These are phyloP conservation scores for Colletotrichum tanaceti DNA, from an alignment of 2,329 filamentous ascomycete genomes.

Conservation along the genomic window DNA sequence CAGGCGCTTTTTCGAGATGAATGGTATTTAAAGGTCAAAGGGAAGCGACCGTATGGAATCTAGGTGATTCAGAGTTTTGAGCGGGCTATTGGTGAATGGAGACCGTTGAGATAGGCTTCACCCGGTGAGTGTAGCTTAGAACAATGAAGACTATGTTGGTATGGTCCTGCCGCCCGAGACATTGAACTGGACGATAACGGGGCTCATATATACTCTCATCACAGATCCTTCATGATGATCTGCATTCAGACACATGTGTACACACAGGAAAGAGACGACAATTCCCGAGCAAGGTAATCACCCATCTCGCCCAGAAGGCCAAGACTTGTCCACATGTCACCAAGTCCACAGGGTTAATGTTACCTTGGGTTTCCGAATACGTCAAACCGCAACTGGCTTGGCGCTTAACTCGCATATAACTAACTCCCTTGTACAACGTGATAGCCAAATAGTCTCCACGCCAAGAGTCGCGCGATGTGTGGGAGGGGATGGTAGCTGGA, in stretches of 20 bases:
- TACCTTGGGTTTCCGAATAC: background rate
- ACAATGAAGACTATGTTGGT: background rate
- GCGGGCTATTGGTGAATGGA: background rate
- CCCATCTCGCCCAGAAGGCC: conserved; percentile 4
- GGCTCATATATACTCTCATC: conserved; percentile 29
- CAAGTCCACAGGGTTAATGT: background rate
- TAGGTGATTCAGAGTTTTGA: background rate
- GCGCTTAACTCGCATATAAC: background rate
- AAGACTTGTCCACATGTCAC: conserved; percentile 19
- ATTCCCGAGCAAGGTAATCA: background rate
- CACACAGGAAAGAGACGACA: background rate
- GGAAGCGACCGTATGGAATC: background rate
- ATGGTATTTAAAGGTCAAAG: background rate
- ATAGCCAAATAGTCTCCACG: background rate
- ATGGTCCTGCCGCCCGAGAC: conserved; percentile 22
- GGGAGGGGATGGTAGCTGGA: background rate
- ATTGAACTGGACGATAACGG: conserved; percentile 8
- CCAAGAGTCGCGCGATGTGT: conserved; percentile 4
- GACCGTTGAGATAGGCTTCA: background rate
- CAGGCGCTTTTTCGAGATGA: background rate
- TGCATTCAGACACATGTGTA: background rate
- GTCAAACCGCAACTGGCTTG: background rate
- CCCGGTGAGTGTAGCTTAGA: background rate
- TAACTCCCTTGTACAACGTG: conserved; percentile 19
- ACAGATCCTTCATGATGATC: conserved; percentile 10